Base-by-base conservation (phyloP, 805 yeast genomes). In the Ascoidea rubescens region DNA sequence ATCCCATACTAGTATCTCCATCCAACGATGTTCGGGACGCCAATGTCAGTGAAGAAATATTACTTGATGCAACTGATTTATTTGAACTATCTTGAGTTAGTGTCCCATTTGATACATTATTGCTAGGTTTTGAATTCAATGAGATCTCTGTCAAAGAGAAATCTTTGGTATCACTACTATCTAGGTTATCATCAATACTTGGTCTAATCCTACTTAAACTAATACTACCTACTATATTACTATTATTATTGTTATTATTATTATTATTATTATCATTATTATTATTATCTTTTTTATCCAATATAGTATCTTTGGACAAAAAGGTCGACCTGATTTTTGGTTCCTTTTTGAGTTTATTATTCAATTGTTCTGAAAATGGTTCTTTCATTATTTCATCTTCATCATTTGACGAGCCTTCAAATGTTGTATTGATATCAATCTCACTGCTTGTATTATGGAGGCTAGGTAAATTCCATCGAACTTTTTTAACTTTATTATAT, bases 401-500 rank as follows among this genome's bases (percentile, higher is more conserved):
- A 1, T 54, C 31, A 17, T 58, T 56, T 31, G 55, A 21, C 28
- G 28, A 21, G 28, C 28, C 28, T 2, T 21, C 28, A 21, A 21
- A 21, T 21, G 28, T 21, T 21, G 28, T 21, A 21, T 21, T 21
- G 28, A 21, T 2, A 21, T 21, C 28, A 21, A 21, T 21, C 28
- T 21, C 28, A 21, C 28, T 21, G 3, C 28, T 50, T 31, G 8
- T 37, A 10, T 14, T 37, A 14, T 37, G 43, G 4, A 37, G 8
- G 2, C 58, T 59, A 2, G 72, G 72, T 10, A 68, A 68, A 53
- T 70, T 71, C 75, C 78, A 74, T 55, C 78, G 67, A 1, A 75
- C 79, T 53, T 69, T 73, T 51, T 73, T 73, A 10, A 62, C 48
- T 64, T 68, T 30, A 53, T 31, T 51, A 43, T 21, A 17, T 6